phyloP scores from a whole-genome alignment of 306 rosid species.

The Vigna hirtella region DNA sequence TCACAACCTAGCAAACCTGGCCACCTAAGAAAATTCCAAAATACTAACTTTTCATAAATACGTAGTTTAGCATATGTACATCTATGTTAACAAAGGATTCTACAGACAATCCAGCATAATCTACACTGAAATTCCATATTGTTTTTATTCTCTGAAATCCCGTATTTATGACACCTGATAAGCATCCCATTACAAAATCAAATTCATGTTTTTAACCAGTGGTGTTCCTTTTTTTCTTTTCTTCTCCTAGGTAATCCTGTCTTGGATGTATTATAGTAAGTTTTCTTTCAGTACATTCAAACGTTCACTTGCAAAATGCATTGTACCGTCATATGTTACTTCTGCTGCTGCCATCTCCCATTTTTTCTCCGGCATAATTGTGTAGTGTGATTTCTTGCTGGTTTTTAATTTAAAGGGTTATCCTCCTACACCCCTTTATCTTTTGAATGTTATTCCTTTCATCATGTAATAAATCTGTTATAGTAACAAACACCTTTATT shows the following conservation, averaged over 20 bases:
- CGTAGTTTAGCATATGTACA: neutral
- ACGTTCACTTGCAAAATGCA: neutral
- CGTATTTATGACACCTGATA: neutral
- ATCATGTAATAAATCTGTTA: slow-evolving; percentile 24
- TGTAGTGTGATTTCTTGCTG: slow-evolving; percentile 4
- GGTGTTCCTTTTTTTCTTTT: neutral
- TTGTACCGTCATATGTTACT: neutral
- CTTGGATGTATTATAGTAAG: slow-evolving; percentile 13
- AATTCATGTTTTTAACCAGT: neutral
- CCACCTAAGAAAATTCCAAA: slow-evolving; percentile 6
- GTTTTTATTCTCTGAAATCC: neutral
- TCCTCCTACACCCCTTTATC: neutral
- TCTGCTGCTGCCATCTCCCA: slow-evolving; percentile 3
- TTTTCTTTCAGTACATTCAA: slow-evolving; percentile 16
- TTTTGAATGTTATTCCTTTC: slow-evolving; percentile 27
- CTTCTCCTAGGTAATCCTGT: neutral
- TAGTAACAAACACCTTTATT: slow-evolving; percentile 21
- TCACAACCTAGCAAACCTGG: neutral
- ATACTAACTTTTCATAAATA: neutral
- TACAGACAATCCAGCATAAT: neutral
- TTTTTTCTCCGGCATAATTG: slow-evolving; percentile 1
- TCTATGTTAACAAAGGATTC: neutral
- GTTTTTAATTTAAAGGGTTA: slow-evolving; percentile 6
- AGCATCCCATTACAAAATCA: slow-evolving; percentile 2
- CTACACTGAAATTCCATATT: neutral